Evolutionary conservation across 2,329 filamentous ascomycete genomes (phyloP), one percentile per base, ranked within the genome.

Genomic region (Plenodomus lindquistii): DNA sequence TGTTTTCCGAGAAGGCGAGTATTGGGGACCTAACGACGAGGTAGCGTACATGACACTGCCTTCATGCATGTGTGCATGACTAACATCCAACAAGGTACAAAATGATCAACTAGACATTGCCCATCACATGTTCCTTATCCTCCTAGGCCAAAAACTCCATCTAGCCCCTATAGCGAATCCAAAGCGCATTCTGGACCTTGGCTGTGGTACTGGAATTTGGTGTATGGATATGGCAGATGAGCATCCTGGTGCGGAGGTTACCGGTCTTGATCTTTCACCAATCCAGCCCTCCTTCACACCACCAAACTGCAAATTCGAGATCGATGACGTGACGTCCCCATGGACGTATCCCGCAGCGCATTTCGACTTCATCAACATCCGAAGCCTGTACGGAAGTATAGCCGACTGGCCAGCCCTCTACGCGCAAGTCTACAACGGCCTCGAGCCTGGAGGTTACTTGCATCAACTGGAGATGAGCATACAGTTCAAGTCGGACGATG

Each of bases 281-380:
- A 79, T 77, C 36, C 77, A 80, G 52, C 77, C 76, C 2, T 51
- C 54, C 34, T 74, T 75, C 64, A 65, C 74, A 0, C 75, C 76
- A 0, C 69, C 73, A 4, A 79, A 79, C 54, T 70, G 69, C 51
- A 64, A 65, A 29, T 79, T 79, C 57, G 71, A 77, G 45, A 66
- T 79, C 40, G 77, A 79, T 56, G 76, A 79, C 46, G 58, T 72
- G 16, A 71, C 66, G 3, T 55, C 60, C 2, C 59, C 59, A 16
- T 78, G 75, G 75, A 74, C 72, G 1, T 69, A 57, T 29, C 62
- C 63, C 1, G 24, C 38, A 2, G 10, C 44, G 1, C 41, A 41
- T 41, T 71, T 71, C 44, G 75, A 77, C 51, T 71, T 75, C 39
- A 73, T 78, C 50, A 74, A 79, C 54, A 58, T 74, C 15, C 72